Conservation (phyloP, 1,284 basidiomycete species). For the Polyporus tsugae region DNA sequence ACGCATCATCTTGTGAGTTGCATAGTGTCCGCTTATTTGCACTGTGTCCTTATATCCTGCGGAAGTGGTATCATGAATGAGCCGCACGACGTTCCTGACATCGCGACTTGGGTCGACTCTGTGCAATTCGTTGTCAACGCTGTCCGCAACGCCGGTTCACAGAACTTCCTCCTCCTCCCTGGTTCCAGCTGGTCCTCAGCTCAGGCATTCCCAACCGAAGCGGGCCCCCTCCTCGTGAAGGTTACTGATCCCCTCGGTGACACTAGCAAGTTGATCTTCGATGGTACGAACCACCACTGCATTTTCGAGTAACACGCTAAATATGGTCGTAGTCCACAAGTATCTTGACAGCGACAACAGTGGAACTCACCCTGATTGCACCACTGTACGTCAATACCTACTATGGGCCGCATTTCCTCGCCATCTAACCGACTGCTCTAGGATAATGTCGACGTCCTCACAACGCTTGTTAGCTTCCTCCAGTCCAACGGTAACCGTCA, state of each 20-base stretch:
- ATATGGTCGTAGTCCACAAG: constrained; percentile 57
- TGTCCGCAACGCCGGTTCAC: constrained; percentile 56
- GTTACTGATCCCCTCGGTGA: constrained; percentile 64
- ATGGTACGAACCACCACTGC: constrained; percentile 44
- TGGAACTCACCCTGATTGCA: constrained; percentile 59
- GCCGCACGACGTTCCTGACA: constrained; percentile 54
- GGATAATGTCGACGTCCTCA: constrained; percentile 57
- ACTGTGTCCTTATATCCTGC: constrained; percentile 7
- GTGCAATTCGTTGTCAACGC: constrained; percentile 60
- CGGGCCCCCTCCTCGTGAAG: constrained; percentile 56
- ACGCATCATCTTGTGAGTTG: constrained; percentile 54
- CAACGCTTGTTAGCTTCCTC: constrained; percentile 56
- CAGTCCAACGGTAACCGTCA: constrained; percentile 58
- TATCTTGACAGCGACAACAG: constrained; percentile 69
- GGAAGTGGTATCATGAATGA: constrained; percentile 59
- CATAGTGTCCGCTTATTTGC: neutral
- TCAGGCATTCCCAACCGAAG: constrained; percentile 57
- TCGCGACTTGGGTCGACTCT: constrained; percentile 53
- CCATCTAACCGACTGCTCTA: constrained; percentile 19
- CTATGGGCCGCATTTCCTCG: neutral
- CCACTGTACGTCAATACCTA: constrained; percentile 42
- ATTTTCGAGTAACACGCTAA: constrained; percentile 24
- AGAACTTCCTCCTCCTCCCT: constrained; percentile 56
- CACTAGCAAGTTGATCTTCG: constrained; percentile 61
- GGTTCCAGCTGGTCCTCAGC: constrained; percentile 54